A percentile compares a stretch with the other conserved stretches of the same genome.
These are phyloP conservation scores for Alternaria sp. DNA, from an alignment of 2,329 filamentous ascomycete species.

Conservation along the genomic window DNA sequence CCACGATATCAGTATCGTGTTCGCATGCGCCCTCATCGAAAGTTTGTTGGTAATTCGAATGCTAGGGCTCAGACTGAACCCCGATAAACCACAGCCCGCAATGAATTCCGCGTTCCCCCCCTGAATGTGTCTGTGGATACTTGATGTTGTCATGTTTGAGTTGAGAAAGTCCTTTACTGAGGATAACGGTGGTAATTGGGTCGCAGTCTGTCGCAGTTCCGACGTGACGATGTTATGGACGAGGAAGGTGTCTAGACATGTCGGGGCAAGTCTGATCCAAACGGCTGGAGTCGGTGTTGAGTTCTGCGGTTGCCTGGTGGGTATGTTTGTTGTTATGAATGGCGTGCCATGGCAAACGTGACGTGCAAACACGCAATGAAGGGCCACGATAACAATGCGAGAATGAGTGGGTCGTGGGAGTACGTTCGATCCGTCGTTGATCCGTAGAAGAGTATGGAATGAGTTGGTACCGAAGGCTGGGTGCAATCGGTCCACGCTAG, in stretches of 20 bases:
- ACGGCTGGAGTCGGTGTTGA: background rate
- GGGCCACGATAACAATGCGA: background rate
- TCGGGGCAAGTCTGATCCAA: background rate
- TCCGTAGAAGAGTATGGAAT: background rate
- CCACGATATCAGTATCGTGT: conserved; percentile 12
- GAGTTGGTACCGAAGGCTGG: background rate
- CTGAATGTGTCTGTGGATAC: conserved; percentile 6
- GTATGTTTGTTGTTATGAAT: background rate
- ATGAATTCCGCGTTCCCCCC: conserved; percentile 5
- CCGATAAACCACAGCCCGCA: conserved; percentile 4
- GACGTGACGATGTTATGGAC: background rate
- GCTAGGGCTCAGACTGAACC: background rate
- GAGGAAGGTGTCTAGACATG: background rate
- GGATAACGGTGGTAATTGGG: background rate
- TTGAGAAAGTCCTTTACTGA: background rate
- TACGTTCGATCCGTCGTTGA: background rate
- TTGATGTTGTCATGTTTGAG: background rate
- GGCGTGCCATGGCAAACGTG: background rate
- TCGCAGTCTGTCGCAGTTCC: background rate
- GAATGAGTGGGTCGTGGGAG: background rate
- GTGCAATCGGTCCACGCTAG: background rate
- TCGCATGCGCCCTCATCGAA: conserved; percentile 11
- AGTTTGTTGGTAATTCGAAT: conserved; percentile 7
- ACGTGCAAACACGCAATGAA: background rate
- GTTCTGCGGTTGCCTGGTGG: background rate